Evolutionary conservation across 371 early-diverging fungal species (phyloP).

Genomic region (Blakeslea trispora): DNA sequence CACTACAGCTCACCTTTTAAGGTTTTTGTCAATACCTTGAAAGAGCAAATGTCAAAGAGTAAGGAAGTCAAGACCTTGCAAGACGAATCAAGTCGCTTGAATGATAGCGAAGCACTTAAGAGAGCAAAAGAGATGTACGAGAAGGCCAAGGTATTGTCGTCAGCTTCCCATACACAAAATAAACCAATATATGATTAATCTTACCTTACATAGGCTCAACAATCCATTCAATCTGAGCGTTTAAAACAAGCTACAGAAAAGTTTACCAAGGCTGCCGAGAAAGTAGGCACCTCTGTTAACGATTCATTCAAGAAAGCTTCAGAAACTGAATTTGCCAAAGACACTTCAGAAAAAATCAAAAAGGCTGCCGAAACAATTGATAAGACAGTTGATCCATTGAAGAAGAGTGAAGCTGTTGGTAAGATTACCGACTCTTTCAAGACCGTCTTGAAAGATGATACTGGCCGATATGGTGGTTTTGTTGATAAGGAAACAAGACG

Average conservation of each 20-base stretch:
- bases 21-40: constrained; percentile 82
- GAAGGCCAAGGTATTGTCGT: constrained; percentile 58
- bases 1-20: constrained; percentile 50
- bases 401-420: constrained; percentile 74
- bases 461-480: constrained; percentile 79
- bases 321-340: constrained; percentile 83
- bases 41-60: constrained; percentile 90
- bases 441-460: constrained; percentile 74
- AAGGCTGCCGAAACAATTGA: constrained; percentile 56
- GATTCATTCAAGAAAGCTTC: constrained; percentile 83
- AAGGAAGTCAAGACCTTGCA: constrained; percentile 90
- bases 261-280: constrained; percentile 72
- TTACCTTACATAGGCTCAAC: constrained; percentile 35
- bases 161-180: too few relatives aligned
- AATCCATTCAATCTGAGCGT: constrained; percentile 54
- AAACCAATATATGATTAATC: not conserved
- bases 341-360: constrained; percentile 76
- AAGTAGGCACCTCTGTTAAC: constrained; percentile 73
- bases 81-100: constrained; percentile 77
- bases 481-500: constrained; percentile 70
- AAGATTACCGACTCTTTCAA: constrained; percentile 71
- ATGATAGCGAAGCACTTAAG: constrained; percentile 87
- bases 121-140: constrained; percentile 84
- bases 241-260: constrained; percentile 76
- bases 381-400: constrained; percentile 75